Evolutionary conservation across 2,329 filamentous ascomycete species (phyloP).

Genomic region (Ophiostoma angusticollis): DNA sequence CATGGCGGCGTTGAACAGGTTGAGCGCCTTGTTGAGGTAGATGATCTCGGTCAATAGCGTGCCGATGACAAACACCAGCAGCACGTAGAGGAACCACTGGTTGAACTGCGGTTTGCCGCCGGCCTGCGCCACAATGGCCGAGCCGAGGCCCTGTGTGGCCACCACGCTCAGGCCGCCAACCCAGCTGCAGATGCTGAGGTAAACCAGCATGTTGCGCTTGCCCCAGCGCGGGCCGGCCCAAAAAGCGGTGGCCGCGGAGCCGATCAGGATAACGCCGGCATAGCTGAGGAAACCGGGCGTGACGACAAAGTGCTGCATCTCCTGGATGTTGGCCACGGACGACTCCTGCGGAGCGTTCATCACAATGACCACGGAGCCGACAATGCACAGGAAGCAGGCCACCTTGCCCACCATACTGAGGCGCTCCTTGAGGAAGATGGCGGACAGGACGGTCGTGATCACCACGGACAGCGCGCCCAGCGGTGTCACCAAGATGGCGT

Average conservation of each 20-base stretch:
- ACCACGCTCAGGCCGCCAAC: slow-evolving; percentile 91
- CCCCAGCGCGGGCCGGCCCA: slow-evolving; percentile 81
- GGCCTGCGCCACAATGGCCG: slow-evolving; percentile 80
- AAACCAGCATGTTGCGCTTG: slow-evolving; percentile 95
- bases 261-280: slow-evolving; percentile 68
- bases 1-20: slow-evolving; percentile 90
- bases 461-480: slow-evolving; percentile 86
- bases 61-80: slow-evolving; percentile 79
- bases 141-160: slow-evolving; percentile 81
- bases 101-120: slow-evolving; percentile 80
- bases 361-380: slow-evolving; percentile 86
- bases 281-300: slow-evolving; percentile 77
- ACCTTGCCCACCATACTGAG: slow-evolving; percentile 94
- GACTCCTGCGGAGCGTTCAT: slow-evolving; percentile 83
- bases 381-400: slow-evolving; percentile 86
- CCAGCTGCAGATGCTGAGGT: slow-evolving; percentile 90
- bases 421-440: slow-evolving; percentile 90
- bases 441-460: slow-evolving; percentile 77
- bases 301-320: slow-evolving; percentile 83
- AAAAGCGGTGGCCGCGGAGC: slow-evolving; percentile 56
- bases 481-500: slow-evolving; percentile 89
- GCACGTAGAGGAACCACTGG: slow-evolving; percentile 90
- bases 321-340: slow-evolving; percentile 74
- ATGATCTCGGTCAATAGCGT: slow-evolving; percentile 90
- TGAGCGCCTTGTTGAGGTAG: slow-evolving; percentile 97